Base-by-base conservation (phyloP, 768 basidiomycete genomes). In the Tricholoma sp. region DNA sequence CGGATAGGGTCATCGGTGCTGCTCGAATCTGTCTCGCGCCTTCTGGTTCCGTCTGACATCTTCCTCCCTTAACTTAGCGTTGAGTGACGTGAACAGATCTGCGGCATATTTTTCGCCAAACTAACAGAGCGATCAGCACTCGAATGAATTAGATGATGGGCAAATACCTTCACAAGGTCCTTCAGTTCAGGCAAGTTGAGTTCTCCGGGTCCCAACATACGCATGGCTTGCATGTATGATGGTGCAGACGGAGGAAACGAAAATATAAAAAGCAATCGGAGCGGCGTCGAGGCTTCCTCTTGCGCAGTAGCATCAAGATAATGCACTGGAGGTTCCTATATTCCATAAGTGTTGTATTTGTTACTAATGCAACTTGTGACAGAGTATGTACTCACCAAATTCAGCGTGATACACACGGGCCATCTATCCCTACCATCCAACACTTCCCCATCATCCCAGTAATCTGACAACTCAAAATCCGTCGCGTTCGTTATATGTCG, bases 401-500 rank as follows among this genome's bases (percentile, higher is more conserved):
- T 92, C 53, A 94, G 66, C 1, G 91, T 92, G 24, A 93, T 71
- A 58, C 84, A 84, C 4, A 94, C 76, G 0, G 92, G 93, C 84
- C 92, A 89, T 11, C 66, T 61, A 1, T 88, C 81, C 58, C 83
- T 74, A 1, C 84, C 85, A 37, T 74, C 77, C 29, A 93, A 65
- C 15, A 75, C 68, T 55, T 85, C 86, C 0, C 93, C 93, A 59
- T 91, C 89, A 63, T 91, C 91, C 89, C 90, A 92, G 59, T 86
- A 89, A 67, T 95, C 92, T 10, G 84, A 79, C 18, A 94, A 77
- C 71, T 95, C 93, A 61, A 94, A 94, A 68, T 95, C 93, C 8
- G 83, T 81, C 10, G 84, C 88, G 8, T 69, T 69, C 20, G 66
- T 67, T 36, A 74, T 68, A 33, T 77, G 69, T 9, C 82, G 74